Percentiles rank a stretch among this genome's conserved stretches.
These are phyloP conservation scores for Aspergillus calidoustus DNA, from an alignment of 2,329 filamentous ascomycete genomes.

Conservation along the genomic window DNA sequence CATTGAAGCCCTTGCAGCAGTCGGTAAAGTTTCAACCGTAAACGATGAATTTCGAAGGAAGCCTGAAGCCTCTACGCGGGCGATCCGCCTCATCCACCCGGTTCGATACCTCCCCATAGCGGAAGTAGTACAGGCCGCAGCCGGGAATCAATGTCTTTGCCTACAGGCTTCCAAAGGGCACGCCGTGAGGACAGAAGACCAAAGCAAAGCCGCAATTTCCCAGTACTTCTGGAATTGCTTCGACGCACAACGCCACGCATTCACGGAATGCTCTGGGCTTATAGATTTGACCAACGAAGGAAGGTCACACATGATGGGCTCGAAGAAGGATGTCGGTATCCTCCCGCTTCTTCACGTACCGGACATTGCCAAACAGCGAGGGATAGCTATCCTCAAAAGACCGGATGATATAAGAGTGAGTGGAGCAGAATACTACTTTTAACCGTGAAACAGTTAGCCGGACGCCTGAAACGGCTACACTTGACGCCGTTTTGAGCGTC, in stretches of 20 bases:
- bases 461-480: no score
- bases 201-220: neutral
- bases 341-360: neutral
- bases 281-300: neutral
- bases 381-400: neutral
- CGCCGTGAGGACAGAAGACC: constrained; percentile 4
- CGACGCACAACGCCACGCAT: neutral
- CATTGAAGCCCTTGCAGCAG: constrained; percentile 5
- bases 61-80: neutral
- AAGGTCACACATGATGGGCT: neutral
- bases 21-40: neutral
- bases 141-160: constrained; percentile 7
- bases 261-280: neutral
- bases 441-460: no score
- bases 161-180: neutral
- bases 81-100: neutral
- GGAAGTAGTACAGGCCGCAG: constrained; percentile 7
- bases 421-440: no score
- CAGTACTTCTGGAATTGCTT: constrained; percentile 3
- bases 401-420: neutral
- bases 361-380: neutral
- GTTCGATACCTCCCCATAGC: constrained; percentile 5
- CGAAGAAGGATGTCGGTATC: neutral
- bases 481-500: no score
- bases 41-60: neutral